Conservation (phyloP, 495 filamentous ascomycete species). For the Penicillium pancosmium region DNA sequence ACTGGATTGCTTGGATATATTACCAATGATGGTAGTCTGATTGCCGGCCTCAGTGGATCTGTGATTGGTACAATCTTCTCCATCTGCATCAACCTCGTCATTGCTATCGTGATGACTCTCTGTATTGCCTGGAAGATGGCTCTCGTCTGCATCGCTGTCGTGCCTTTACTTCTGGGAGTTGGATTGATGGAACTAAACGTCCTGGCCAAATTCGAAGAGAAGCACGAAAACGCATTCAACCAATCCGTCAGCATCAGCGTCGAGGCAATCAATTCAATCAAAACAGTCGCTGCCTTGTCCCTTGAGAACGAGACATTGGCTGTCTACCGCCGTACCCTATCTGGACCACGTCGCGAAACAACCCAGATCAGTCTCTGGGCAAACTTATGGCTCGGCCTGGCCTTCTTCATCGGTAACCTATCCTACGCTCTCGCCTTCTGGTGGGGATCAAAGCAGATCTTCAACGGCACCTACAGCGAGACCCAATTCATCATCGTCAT, state of each 20-base stretch:
- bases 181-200: conserved; percentile 57
- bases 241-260: conserved; percentile 53
- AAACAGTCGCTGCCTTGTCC: conserved; percentile 55
- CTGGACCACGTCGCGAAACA: conserved; percentile 51
- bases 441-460: conserved; percentile 66
- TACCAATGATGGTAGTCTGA: conserved; percentile 50
- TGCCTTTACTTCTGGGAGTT: conserved; percentile 46
- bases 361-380: conserved; percentile 47
- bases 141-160: conserved; percentile 41
- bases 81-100: conserved; percentile 45
- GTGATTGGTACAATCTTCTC: conserved; percentile 51
- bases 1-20: conserved; percentile 51
- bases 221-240: conserved; percentile 57
- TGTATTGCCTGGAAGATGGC: conserved; percentile 50
- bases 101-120: conserved; percentile 44
- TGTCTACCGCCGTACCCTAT: conserved; percentile 41
- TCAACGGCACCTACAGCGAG: conserved; percentile 56
- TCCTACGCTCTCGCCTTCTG: conserved; percentile 69
- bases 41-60: conserved; percentile 51
- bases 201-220: conserved; percentile 57
- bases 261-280: conserved; percentile 56
- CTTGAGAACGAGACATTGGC: conserved; percentile 46
- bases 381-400: conserved; percentile 56
- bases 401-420: conserved; percentile 54
- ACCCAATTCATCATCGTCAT: conserved; percentile 68